Percentiles rank a stretch among this genome's conserved stretches.
phyloP scores from a whole-genome alignment of 2,329 filamentous ascomycete species.

The Fusarium paranaense region DNA sequence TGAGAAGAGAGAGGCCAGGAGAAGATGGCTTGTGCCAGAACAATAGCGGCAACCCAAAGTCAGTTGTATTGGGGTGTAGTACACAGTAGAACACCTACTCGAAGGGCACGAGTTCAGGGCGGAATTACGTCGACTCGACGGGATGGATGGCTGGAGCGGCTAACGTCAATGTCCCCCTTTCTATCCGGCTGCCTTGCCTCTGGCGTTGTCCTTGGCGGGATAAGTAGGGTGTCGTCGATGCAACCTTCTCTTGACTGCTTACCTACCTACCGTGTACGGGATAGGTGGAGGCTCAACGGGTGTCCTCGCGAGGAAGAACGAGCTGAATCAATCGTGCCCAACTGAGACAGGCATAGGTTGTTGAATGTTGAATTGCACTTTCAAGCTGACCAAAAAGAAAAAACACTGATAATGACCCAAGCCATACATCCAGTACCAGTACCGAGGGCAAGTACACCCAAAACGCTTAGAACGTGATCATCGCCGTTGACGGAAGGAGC shows the following conservation, averaged over 20 bases:
- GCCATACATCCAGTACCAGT: background rate
- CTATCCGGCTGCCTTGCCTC: constrained; percentile 13
- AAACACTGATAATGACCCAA: background rate
- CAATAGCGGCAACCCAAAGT: constrained; percentile 1
- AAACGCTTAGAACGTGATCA: constrained; percentile 1
- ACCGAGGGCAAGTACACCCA: background rate
- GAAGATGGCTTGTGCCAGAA: constrained; percentile 3
- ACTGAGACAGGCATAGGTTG: constrained; percentile 6
- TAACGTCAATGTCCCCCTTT: constrained; percentile 21
- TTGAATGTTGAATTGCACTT: background rate
- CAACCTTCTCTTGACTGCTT: constrained; percentile 20
- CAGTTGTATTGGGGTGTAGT: constrained; percentile 18
- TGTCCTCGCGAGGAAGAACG: background rate
- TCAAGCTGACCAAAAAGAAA: background rate
- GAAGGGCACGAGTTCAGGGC: constrained; percentile 9
- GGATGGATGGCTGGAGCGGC: constrained; percentile 34
- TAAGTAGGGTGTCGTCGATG: constrained; percentile 43
- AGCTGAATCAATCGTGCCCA: constrained; percentile 3
- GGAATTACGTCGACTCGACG: constrained; percentile 10
- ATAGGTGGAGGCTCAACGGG: background rate
- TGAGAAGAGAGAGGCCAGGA: background rate
- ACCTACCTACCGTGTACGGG: background rate
- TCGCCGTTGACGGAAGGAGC: constrained; percentile 17
- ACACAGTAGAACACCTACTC: constrained; percentile 1
- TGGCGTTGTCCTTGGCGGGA: constrained; percentile 24